Evolutionary conservation across 2,329 filamentous ascomycete genomes (phyloP).

Genomic region (Corniculantispora saksenae): DNA sequence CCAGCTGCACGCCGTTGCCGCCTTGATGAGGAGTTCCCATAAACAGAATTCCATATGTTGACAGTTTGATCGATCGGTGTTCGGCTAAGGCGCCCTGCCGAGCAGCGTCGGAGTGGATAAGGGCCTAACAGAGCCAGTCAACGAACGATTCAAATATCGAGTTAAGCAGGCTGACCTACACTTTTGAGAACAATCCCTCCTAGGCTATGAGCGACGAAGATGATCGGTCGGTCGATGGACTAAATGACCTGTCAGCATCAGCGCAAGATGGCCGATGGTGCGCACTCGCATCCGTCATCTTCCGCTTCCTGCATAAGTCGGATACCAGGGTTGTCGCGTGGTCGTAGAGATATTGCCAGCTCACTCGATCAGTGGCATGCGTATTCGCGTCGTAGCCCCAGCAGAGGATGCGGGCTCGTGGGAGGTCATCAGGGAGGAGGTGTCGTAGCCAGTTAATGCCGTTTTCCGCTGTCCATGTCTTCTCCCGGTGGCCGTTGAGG

Average conservation of each 20-base stretch:
- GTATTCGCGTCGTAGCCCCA: slow-evolving; percentile 38
- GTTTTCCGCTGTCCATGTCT: slow-evolving; percentile 27
- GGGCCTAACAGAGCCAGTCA: slow-evolving; percentile 31
- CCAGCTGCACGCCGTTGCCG: slow-evolving; percentile 30
- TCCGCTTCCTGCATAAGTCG: slow-evolving; percentile 32
- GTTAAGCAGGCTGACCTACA: slow-evolving; percentile 25
- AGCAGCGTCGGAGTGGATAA: slow-evolving; percentile 37
- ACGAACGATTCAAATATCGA: slow-evolving; percentile 13
- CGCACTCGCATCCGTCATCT: slow-evolving; percentile 28
- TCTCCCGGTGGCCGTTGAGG: slow-evolving; percentile 27
- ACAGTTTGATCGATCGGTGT: slow-evolving; percentile 34
- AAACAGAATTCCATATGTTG: slow-evolving; percentile 41
- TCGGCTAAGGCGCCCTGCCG: slow-evolving; percentile 28
- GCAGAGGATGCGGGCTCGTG: slow-evolving; percentile 34
- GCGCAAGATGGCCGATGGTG: no score
- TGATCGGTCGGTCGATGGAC: slow-evolving; percentile 32
- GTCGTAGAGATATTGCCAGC: slow-evolving; percentile 34
- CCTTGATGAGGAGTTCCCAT: slow-evolving; percentile 41
- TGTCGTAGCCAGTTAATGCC: slow-evolving; percentile 30
- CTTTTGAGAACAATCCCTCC: slow-evolving; percentile 36
- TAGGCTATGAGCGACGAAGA: slow-evolving; percentile 35
- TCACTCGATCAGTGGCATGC: slow-evolving; percentile 26
- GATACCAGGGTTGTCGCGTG: slow-evolving; percentile 35
- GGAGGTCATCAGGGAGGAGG: slow-evolving; percentile 31
- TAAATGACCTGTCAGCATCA: slow-evolving; percentile 22